A percentile compares a stretch with the other conserved stretches of the same genome.
phyloP scores from a whole-genome alignment of 2,329 filamentous ascomycete genomes.

The Fusarium napiforme region DNA sequence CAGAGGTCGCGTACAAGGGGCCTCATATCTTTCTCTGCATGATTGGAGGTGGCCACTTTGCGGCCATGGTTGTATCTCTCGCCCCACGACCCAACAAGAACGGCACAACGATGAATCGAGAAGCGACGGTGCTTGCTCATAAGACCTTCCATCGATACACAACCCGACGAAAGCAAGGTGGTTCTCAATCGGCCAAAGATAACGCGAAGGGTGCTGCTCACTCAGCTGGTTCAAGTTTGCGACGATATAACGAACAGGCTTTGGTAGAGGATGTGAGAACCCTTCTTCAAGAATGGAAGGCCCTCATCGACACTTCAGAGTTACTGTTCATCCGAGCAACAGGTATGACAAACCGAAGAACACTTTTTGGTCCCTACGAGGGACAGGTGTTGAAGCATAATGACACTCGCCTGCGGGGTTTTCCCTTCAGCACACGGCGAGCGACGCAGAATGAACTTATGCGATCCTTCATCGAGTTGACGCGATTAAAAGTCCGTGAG shows the following conservation, averaged over 20 bases:
- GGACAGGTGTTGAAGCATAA: conserved; percentile 83
- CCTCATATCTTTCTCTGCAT: conserved; percentile 97
- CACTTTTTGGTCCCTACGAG: conserved; percentile 91
- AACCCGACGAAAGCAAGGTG: conserved; percentile 94
- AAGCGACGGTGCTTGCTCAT: conserved; percentile 89
- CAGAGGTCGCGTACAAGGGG: conserved; percentile 69
- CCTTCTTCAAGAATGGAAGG: conserved; percentile 85
- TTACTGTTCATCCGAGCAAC: conserved; percentile 90
- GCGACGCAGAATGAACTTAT: conserved; percentile 95
- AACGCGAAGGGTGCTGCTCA: conserved; percentile 93
- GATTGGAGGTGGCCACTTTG: conserved; percentile 98
- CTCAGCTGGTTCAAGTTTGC: conserved; percentile 88
- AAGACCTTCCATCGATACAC: conserved; percentile 99
- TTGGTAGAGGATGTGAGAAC: conserved; percentile 87
- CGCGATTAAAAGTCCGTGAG: conserved; percentile 84
- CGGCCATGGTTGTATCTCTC: conserved; percentile 92
- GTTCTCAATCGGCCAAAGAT: conserved; percentile 93
- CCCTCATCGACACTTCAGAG: conserved; percentile 83
- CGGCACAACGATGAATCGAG: conserved; percentile 76
- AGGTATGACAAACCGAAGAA: conserved; percentile 85
- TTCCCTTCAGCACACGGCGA: conserved; percentile 91
- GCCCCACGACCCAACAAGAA: conserved; percentile 81
- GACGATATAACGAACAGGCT: conserved; percentile 94
- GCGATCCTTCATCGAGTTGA: conserved; percentile 93
- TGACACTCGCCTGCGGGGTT: conserved; percentile 83